A percentile compares a stretch with the other conserved stretches of the same genome.
Evolutionary conservation across 225 moss, liverwort and hornwort species (phyloP).

Genomic region (Polytrichum commune): DNA sequence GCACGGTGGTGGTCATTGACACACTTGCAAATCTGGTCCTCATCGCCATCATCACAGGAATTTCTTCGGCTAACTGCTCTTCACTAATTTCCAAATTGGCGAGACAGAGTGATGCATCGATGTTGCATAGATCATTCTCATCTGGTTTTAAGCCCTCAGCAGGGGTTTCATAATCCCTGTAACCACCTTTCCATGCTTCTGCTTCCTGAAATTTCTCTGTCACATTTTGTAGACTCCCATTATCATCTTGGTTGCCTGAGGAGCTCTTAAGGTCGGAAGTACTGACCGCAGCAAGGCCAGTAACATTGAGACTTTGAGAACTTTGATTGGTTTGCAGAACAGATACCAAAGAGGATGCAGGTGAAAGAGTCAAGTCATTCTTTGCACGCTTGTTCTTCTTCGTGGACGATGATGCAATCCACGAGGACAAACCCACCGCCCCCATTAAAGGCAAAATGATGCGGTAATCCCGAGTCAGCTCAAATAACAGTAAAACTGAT

Average conservation of each 20-base stretch:
- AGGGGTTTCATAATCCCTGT: constrained; percentile 17
- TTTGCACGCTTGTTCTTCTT: constrained; percentile 51
- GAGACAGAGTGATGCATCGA: constrained; percentile 77
- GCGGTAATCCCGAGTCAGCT: constrained; percentile 93
- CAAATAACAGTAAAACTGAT: constrained; percentile 86
- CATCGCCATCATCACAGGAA: constrained; percentile 83
- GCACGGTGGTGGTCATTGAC: constrained; percentile 52
- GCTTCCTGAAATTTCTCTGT: constrained; percentile 12
- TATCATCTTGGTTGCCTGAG: constrained; percentile 20
- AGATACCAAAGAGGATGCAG: constrained; percentile 15
- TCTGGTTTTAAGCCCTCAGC: constrained; percentile 27
- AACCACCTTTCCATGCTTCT: constrained; percentile 20
- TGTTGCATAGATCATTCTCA: constrained; percentile 54
- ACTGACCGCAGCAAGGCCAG: not conserved
- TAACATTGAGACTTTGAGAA: constrained; percentile 16
- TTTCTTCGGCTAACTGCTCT: constrained; percentile 68
- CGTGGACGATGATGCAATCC: constrained; percentile 80
- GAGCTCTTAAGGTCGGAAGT: constrained; percentile 11
- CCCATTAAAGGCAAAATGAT: constrained; percentile 97
- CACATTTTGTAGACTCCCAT: constrained; percentile 32
- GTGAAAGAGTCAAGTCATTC: constrained; percentile 21
- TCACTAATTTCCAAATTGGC: constrained; percentile 63
- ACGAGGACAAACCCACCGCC: constrained; percentile 91
- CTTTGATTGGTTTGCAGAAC: constrained; percentile 12
- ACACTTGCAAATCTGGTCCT: constrained; percentile 70